Conservation (phyloP, 2,329 filamentous ascomycete genomes). For the Alternaria conjuncta region DNA sequence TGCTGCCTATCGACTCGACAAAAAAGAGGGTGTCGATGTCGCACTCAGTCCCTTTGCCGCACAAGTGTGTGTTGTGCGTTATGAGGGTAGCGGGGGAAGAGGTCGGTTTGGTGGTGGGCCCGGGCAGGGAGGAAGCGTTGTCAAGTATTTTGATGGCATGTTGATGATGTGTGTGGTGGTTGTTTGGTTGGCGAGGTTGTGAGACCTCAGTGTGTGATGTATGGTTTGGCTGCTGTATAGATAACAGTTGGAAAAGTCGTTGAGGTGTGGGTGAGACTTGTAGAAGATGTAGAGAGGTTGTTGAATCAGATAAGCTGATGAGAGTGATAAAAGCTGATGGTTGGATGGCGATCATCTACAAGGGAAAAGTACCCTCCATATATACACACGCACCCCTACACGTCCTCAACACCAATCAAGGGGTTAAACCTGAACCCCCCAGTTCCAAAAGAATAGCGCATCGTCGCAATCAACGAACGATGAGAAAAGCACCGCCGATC, state of each 20-base stretch:
- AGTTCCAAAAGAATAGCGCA: conserved; percentile 1
- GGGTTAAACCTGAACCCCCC: neutral
- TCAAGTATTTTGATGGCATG: conserved; percentile 1
- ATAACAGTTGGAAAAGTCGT: neutral
- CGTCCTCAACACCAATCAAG: neutral
- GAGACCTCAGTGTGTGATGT: neutral
- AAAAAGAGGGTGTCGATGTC: neutral
- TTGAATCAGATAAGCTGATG: neutral
- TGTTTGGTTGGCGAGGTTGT: neutral
- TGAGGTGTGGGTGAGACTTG: neutral
- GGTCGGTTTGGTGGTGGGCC: conserved; percentile 2
- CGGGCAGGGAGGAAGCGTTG: neutral
- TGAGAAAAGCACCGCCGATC: conserved; percentile 1
- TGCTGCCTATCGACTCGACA: neutral
- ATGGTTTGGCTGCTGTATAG: neutral
- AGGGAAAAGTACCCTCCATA: neutral
- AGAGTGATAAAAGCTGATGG: neutral
- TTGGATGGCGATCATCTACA: neutral
- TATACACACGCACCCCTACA: neutral
- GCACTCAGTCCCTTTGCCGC: too few relatives aligned
- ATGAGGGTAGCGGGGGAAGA: neutral
- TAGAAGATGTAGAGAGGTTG: neutral
- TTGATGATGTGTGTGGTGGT: neutral
- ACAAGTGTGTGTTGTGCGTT: neutral
- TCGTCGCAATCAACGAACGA: conserved; percentile 1